Evolutionary conservation across 2,329 filamentous ascomycete genomes (phyloP).

Genomic region (Coniochaeta pulveracea): DNA sequence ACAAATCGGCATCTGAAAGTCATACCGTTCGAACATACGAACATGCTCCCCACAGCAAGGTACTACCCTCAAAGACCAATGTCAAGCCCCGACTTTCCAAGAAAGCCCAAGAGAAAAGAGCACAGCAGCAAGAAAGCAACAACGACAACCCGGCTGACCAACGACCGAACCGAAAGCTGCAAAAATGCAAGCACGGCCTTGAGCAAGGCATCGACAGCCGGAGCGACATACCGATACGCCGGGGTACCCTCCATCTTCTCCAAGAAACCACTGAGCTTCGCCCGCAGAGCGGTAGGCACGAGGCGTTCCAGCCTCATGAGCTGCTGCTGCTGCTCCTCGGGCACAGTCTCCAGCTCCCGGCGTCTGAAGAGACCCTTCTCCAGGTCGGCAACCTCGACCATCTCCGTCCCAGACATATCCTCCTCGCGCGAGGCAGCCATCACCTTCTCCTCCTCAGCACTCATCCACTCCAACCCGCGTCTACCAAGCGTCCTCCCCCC

Average conservation of each 20-base stretch:
- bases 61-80: too few species aligned
- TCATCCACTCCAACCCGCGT: conserved; percentile 4
- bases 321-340: too few species aligned
- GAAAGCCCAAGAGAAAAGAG: conserved; percentile 6
- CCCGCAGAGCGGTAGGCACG: neutral
- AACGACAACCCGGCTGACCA: conserved; percentile 9
- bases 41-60: too few species aligned
- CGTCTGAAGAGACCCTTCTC: conserved; percentile 7
- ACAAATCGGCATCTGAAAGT: too few species aligned
- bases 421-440: conserved; percentile 2
- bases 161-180: conserved; percentile 8
- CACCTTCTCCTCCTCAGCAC: conserved; percentile 7
- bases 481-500: conserved; percentile 4
- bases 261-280: neutral
- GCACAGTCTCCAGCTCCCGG: conserved; percentile 5
- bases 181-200: conserved; percentile 6
- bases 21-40: too few species aligned
- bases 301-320: neutral
- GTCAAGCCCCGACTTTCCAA: too few species aligned
- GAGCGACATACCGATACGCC: conserved; percentile 6
- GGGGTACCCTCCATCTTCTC: conserved; percentile 5
- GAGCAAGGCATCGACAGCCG: conserved; percentile 5
- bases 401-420: neutral
- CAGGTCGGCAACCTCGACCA: conserved; percentile 6
- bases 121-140: conserved; percentile 7